A percentile compares a stretch with the other conserved stretches of the same genome.
phyloP scores from a whole-genome alignment of 1,139 yeast species.

The Geotrichum phurueaensis region DNA sequence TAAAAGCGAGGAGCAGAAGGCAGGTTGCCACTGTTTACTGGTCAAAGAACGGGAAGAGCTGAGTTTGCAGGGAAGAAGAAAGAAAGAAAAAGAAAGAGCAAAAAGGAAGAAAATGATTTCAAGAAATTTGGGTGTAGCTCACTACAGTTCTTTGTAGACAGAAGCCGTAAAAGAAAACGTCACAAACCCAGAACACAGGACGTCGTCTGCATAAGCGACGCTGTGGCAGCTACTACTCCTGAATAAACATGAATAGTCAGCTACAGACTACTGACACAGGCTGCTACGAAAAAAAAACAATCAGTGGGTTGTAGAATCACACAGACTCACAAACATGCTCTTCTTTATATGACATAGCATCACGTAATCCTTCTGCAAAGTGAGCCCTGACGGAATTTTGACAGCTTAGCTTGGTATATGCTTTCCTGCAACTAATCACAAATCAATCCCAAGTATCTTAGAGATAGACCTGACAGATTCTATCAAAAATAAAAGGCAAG shows the following conservation, averaged over 20 bases:
- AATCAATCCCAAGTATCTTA: neutral
- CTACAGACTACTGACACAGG: neutral
- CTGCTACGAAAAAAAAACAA: neutral
- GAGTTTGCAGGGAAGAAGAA: neutral
- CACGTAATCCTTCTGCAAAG: neutral
- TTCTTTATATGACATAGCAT: neutral
- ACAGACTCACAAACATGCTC: neutral
- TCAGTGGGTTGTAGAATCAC: neutral
- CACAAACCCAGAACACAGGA: neutral
- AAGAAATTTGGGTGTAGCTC: neutral
- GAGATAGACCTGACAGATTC: neutral
- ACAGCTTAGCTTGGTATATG: neutral
- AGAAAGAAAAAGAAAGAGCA: neutral
- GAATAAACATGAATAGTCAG: neutral
- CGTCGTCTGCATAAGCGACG: neutral
- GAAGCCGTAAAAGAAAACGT: neutral
- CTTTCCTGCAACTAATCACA: neutral
- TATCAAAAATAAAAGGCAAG: neutral
- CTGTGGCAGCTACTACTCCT: neutral
- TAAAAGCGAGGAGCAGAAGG: neutral
- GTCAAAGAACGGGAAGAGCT: neutral
- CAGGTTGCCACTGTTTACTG: neutral
- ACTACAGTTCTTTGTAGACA: neutral
- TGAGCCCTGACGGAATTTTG: neutral
- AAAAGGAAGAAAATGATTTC: neutral